Conservation (phyloP, 2,329 filamentous ascomycete species). For the Knoxdaviesia capensis region DNA sequence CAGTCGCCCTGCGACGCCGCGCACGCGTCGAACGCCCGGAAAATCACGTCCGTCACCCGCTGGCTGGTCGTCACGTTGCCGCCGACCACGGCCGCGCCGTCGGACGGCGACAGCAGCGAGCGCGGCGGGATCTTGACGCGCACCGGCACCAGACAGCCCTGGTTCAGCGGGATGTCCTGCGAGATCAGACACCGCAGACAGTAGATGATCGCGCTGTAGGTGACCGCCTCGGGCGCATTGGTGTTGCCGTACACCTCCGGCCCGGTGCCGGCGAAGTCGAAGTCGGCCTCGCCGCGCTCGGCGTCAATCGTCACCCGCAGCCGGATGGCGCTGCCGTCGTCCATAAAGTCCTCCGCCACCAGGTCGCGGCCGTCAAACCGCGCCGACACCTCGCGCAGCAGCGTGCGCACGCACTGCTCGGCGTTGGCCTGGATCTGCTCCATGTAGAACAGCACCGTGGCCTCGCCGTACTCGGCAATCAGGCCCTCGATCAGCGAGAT, state of each 20-base stretch:
- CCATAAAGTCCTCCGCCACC: constrained; percentile 61
- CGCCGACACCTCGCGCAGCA: constrained; percentile 51
- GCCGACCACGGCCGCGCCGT: constrained; percentile 61
- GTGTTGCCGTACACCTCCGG: constrained; percentile 64
- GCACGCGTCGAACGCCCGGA: constrained; percentile 59
- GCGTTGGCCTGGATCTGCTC: constrained; percentile 61
- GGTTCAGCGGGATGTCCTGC: constrained; percentile 67
- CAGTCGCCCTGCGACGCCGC: constrained; percentile 64
- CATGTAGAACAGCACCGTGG: constrained; percentile 74
- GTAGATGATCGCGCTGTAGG: constrained; percentile 75
- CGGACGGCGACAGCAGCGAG: constrained; percentile 56
- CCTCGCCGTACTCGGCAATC: constrained; percentile 59
- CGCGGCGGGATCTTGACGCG: constrained; percentile 52
- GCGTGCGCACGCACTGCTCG: constrained; percentile 50
- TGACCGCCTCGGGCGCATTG: constrained; percentile 67
- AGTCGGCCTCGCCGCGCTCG: constrained; percentile 55
- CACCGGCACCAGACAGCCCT: constrained; percentile 61
- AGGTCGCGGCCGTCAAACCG: constrained; percentile 52
- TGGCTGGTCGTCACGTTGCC: constrained; percentile 45
- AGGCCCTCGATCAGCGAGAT: constrained; percentile 61
- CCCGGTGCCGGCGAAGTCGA: constrained; percentile 64
- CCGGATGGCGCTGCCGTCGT: constrained; percentile 60
- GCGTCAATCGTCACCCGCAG: constrained; percentile 57
- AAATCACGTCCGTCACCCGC: constrained; percentile 22
- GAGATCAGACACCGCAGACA: constrained; percentile 62